Percentiles rank a stretch among this genome's conserved stretches.
Evolutionary conservation across 1,284 basidiomycete species (phyloP).

Genomic region (Cutaneotrichosporon daszewskae): DNA sequence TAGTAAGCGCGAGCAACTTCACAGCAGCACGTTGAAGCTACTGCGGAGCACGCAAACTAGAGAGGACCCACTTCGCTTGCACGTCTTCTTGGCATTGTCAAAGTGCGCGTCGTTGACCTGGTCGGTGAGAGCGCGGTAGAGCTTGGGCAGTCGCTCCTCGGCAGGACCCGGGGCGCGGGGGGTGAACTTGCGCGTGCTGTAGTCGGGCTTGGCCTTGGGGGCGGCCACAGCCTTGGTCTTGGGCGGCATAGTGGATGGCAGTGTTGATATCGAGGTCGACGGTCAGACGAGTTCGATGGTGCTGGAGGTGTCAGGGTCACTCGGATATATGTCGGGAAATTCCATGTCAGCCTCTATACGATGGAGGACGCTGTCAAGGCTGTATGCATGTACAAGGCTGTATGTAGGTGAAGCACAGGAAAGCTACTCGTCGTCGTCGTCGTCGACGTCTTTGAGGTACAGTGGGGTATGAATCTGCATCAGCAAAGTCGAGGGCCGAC

Average conservation of each 20-base stretch:
- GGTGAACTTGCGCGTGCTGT: constrained; percentile 20
- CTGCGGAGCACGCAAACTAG: too few species aligned
- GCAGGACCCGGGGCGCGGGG: constrained; percentile 55
- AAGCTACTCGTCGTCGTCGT: constrained; percentile 7
- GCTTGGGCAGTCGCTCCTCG: constrained; percentile 60
- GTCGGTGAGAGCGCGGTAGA: constrained; percentile 71
- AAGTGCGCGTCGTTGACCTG: constrained; percentile 79
- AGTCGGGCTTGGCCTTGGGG: neutral
- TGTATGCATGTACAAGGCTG: too few species aligned
- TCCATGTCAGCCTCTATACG: too few species aligned
- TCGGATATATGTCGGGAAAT: too few species aligned
- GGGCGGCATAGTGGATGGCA: constrained; percentile 4
- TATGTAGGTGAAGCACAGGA: too few species aligned
- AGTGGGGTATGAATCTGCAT: constrained; percentile 13
- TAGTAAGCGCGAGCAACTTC: too few species aligned
- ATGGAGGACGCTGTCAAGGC: too few species aligned
- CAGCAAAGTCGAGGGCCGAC: neutral
- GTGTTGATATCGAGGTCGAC: neutral
- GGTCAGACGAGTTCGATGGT: too few species aligned
- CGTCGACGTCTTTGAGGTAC: constrained; percentile 8
- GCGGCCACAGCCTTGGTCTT: neutral
- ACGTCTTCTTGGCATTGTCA: constrained; percentile 74
- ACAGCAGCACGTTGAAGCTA: too few species aligned
- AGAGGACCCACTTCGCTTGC: constrained; percentile 71
- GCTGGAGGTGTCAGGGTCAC: too few species aligned